Conservation (phyloP, 208 protist genomes). For the Acanthamoeba castellanii region DNA sequence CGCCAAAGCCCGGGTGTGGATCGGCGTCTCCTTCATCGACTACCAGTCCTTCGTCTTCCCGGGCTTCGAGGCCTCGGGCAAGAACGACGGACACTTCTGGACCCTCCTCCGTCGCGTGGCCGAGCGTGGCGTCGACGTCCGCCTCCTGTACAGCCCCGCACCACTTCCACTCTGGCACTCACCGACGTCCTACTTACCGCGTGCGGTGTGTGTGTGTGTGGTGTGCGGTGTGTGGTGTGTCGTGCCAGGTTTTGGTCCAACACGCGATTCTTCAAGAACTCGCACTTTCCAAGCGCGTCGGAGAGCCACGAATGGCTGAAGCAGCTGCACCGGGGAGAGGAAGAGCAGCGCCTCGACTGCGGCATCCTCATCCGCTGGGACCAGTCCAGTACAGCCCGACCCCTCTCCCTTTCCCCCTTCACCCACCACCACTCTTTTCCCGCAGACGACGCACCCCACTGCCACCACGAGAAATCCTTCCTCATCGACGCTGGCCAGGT, state of each 20-base stretch:
- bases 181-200: too few species aligned
- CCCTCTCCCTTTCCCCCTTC: too few species aligned
- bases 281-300: neutral
- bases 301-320: neutral
- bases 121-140: neutral
- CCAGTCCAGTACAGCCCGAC: neutral
- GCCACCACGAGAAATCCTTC: slow-evolving; percentile 11
- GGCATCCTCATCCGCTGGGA: slow-evolving; percentile 7
- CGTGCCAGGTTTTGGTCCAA: slow-evolving; percentile 30
- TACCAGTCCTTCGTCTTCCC: neutral
- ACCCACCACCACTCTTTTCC: neutral
- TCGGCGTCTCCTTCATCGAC: slow-evolving; percentile 15
- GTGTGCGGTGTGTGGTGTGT: neutral
- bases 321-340: neutral
- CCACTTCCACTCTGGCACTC: too few species aligned
- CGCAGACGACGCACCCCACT: neutral
- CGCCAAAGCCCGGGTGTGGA: neutral
- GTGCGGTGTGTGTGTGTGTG: neutral
- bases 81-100: neutral
- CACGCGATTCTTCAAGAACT: neutral
- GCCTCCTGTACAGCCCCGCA: neutral
- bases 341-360: neutral
- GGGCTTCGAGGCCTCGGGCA: neutral
- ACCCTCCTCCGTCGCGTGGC: neutral
- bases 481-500: neutral